Base-by-base conservation (phyloP, 805 yeast species). In the Scheffersomyces stipitis region DNA sequence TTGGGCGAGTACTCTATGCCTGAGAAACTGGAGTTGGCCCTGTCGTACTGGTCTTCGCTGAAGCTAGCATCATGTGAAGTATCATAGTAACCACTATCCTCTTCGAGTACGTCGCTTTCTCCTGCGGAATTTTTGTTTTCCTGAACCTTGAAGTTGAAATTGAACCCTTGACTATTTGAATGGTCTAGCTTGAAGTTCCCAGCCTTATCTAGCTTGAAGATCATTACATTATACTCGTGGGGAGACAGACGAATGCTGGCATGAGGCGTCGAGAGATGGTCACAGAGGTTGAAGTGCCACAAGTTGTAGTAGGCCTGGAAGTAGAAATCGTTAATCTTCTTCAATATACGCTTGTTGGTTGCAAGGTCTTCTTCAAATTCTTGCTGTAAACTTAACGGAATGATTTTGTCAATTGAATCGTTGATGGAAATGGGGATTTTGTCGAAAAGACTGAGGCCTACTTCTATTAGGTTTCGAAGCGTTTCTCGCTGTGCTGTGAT, bases 271-370 rank as follows among this genome's bases (percentile, higher is more conserved):
- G 52, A 41, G 4, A 45, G 34, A 32, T 52, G 71, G 52, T 84
- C 91, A 49, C 88, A 77, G 30, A 85, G 62, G 49, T 83, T 83
- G 56, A 80, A 81, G 56, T 85, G 87, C 95, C 95, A 85, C 39
- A 81, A 69, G 49, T 81, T 80, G 51, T 80, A 81, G 58, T 80
- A 83, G 1, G 88, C 78, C 12, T 75, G 67, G 52, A 79, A 77
- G 46, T 80, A 78, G 27, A 73, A 61, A 50, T 83, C 87, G 54
- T 80, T 81, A 38, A 78, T 69, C 40, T 66, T 68, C 52, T 75
- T 64, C 16, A 61, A 50, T n/a, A 72, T 64, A 31, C 60, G 63
- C 20, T 70, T 68, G 45, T 67, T 71, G 17, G 62, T 60, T 29
- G 66, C 43, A 12, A 40, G 42, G 14, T 45, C 63, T 5, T 34